Base-by-base conservation (phyloP, 2,329 filamentous ascomycete genomes). In the Diaporthe aspalathi region DNA sequence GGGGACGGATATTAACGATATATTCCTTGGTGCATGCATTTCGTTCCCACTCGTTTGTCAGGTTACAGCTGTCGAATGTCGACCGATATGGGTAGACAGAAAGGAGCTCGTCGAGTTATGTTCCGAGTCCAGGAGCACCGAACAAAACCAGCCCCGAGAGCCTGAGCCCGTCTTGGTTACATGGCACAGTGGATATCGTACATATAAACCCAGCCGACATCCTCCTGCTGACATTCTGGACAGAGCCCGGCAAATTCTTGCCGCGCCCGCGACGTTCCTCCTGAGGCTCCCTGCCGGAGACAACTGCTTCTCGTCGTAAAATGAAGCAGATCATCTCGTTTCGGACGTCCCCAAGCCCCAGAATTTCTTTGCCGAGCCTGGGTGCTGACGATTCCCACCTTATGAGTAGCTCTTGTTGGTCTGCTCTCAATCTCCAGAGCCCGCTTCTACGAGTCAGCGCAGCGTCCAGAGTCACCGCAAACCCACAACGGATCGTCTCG, bases 401-500 rank as follows among this genome's bases (percentile, higher is more conserved):
- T 50, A 29, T 49, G 20, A 29, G n/a, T 24, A 22, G n/a, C 20
- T 45, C 45, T 65, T 65, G 60, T 38, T 38, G 43, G 60, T 27
- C 60, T 65, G 29, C 45, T 38, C 29, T 50, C 60, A 65, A 65
- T 65, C 60, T 50, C 45, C 29, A 65, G 45, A 65, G 60, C 60
- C 60, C 60, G 60, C 60, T 65, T 65, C 60, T 65, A 24, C 60
- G 60, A 65, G 60, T 65, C 60, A 65, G 60, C 29, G 8, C 45
- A 38, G 14, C 45, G n/a, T 38, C 60, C 45, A 65, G 43, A 65
- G 29, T 38, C 60, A 65, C 45, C 60, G 60, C 29, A 50, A 65
- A 65, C 60, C 60, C 60, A 50, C 45, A 24, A 22, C 20, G 12
- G 45, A 35, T 50, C 60, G 35, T 17, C 12, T 50, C 60, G 45